Evolutionary conservation across 768 basidiomycete species (phyloP), one percentile per base, ranked within the genome.

Genomic region (Podaxis sp.): DNA sequence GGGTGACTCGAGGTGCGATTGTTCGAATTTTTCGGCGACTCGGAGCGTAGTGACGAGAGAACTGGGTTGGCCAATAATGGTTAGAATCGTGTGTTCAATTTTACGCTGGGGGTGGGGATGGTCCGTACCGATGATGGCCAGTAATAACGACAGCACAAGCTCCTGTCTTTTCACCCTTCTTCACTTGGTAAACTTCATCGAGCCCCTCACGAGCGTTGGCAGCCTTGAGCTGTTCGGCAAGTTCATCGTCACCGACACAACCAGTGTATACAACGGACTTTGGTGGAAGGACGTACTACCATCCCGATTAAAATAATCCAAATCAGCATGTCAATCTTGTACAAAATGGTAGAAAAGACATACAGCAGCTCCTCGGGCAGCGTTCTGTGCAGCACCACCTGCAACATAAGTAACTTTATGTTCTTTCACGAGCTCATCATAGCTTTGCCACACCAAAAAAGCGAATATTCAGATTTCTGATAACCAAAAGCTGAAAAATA

Each of bases 71-170:
- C 48, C 14, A 55, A 32, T 9, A 32, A 32, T 32, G 32, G 32
- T 32, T 32, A 32, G 32, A 32, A 32, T 32, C 32, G 32, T 32
- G 32, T 32, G 7, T 32, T 32, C 50, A 50, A 82, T 23, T 58
- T 28, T 55, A 50, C 25, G 54, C 55, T 18, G 27, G 16, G 35
- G 25, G 1, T 0, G n/a, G 11, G 23, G 25, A 53, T 38, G 18
- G 14, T 4, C 18, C 47, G 32, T 64, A 94, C 92, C 96, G 85
- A 74, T 97, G 70, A 76, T 97, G 94, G 48, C 90, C 93, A 54
- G 95, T 98, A 74, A 98, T 85, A 66, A 99, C 75, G 64, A 98
- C 97, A 14, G 93, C 96, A 71, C 97, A 99, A 56, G 97, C 95
- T 60, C 97, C 97, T 5, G 97, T 98, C 75, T 92, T 87, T 71